These are phyloP conservation scores for Trichophyton simii DNA, from an alignment of 2,329 filamentous ascomycete species.

Conservation along the genomic window DNA sequence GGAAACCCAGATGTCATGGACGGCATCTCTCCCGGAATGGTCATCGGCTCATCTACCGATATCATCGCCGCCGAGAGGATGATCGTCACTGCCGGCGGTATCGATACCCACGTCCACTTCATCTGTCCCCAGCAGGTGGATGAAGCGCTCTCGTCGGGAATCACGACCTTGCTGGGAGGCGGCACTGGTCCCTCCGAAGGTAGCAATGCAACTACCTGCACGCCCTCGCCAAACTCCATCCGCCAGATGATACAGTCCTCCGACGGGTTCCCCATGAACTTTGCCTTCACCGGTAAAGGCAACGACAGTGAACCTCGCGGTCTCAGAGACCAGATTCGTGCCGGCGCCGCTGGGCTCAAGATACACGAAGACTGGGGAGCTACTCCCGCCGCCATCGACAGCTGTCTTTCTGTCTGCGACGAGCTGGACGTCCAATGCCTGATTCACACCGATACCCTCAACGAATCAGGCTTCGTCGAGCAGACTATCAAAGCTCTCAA, in stretches of 20 bases:
- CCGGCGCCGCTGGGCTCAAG: slow-evolving; percentile 82
- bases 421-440: slow-evolving; percentile 85
- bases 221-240: slow-evolving; percentile 71
- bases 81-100: slow-evolving; percentile 80
- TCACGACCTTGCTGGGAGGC: slow-evolving; percentile 83
- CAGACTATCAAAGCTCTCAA: slow-evolving; percentile 78
- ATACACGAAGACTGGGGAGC: slow-evolving; percentile 93
- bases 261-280: slow-evolving; percentile 69
- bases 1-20: slow-evolving; percentile 98
- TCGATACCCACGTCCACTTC: slow-evolving; percentile 85
- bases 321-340: slow-evolving; percentile 65
- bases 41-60: slow-evolving; percentile 80
- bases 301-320: slow-evolving; percentile 64
- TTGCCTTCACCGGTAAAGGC: slow-evolving; percentile 86
- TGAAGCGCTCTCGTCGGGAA: slow-evolving; percentile 70
- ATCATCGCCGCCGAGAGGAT: slow-evolving; percentile 81
- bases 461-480: slow-evolving; percentile 95
- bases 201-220: slow-evolving; percentile 86
- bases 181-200: slow-evolving; percentile 88
- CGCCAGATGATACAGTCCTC: slow-evolving; percentile 80
- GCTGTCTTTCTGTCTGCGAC: slow-evolving; percentile 74
- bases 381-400: slow-evolving; percentile 82
- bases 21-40: slow-evolving; percentile 62
- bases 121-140: slow-evolving; percentile 88
- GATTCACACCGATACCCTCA: slow-evolving; percentile 91